Percentiles rank a stretch among this genome's conserved stretches.
Conservation (phyloP, 176 grass and related monocot species). For the Pharus latifolius region DNA sequence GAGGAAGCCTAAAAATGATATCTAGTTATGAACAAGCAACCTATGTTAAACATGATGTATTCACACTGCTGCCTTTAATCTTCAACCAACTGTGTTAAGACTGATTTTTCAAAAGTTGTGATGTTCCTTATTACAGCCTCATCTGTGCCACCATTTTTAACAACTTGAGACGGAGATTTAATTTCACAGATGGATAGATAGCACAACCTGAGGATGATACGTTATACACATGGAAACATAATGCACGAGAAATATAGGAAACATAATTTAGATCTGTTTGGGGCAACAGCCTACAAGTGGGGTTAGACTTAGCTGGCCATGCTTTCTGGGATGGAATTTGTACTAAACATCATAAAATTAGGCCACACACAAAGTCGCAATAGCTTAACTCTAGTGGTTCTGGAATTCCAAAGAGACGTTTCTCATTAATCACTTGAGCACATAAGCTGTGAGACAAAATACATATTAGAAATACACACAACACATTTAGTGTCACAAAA, state of each 20-base stretch:
- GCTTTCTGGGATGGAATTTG: neutral
- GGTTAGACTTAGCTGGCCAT: neutral
- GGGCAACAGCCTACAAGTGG: neutral
- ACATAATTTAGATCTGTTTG: neutral
- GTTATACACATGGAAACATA: neutral
- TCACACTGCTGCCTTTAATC: neutral
- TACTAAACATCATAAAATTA: constrained; percentile 1
- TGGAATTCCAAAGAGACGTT: neutral
- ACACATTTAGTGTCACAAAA: neutral
- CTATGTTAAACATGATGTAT: neutral
- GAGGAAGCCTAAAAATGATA: neutral
- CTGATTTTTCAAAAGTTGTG: neutral
- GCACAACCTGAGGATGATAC: neutral
- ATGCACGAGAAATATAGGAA: neutral
- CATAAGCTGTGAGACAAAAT: neutral
- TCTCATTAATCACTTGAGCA: constrained; percentile 5
- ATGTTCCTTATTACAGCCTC: neutral
- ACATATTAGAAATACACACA: neutral
- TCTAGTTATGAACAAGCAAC: neutral
- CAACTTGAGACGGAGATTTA: neutral
- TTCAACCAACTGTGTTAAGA: neutral
- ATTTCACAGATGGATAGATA: neutral
- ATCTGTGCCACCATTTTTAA: neutral
- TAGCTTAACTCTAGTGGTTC: neutral
- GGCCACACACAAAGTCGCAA: neutral